Evolutionary conservation across 2,329 filamentous ascomycete genomes (phyloP).

Genomic region (Emergomyces orientalis): DNA sequence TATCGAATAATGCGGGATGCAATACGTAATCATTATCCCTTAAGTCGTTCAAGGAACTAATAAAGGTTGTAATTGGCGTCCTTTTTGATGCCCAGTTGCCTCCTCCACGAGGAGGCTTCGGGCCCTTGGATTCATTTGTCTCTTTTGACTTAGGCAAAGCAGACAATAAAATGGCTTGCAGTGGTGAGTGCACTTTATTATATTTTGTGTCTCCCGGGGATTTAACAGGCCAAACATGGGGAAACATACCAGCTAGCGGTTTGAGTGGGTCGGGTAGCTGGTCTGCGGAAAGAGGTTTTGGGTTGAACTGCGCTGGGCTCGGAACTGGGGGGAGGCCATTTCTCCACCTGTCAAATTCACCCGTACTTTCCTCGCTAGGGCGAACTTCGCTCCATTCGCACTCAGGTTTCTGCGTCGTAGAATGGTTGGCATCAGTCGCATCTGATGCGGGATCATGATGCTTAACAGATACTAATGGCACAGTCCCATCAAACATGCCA

Average conservation of each 20-base stretch:
- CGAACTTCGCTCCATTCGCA: conserved; percentile 2
- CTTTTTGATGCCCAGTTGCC: conserved; percentile 63
- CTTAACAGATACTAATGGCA: conserved; percentile 20
- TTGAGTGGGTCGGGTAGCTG: conserved; percentile 44
- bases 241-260: conserved; percentile 71
- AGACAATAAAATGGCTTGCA: conserved; percentile 72
- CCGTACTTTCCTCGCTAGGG: conserved; percentile 18
- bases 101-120: conserved; percentile 53
- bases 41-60: conserved; percentile 64
- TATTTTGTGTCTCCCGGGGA: conserved; percentile 78
- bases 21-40: conserved; percentile 73
- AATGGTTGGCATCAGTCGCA: conserved; percentile 6
- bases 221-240: conserved; percentile 79
- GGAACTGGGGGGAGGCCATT: conserved; percentile 26
- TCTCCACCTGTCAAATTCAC: conserved; percentile 34
- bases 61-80: conserved; percentile 71
- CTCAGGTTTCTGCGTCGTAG: conserved; percentile 7
- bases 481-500: conserved; percentile 67
- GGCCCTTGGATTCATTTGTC: conserved; percentile 44
- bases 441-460: conserved; percentile 24
- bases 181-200: conserved; percentile 73
- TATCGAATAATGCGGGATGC: conserved; percentile 64
- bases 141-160: conserved; percentile 60
- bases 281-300: conserved; percentile 24
- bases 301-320: conserved; percentile 27